A percentile compares a stretch with the other conserved stretches of the same genome.
Evolutionary conservation across 805 yeast species (phyloP).

Genomic region (Starmerella cellae): DNA sequence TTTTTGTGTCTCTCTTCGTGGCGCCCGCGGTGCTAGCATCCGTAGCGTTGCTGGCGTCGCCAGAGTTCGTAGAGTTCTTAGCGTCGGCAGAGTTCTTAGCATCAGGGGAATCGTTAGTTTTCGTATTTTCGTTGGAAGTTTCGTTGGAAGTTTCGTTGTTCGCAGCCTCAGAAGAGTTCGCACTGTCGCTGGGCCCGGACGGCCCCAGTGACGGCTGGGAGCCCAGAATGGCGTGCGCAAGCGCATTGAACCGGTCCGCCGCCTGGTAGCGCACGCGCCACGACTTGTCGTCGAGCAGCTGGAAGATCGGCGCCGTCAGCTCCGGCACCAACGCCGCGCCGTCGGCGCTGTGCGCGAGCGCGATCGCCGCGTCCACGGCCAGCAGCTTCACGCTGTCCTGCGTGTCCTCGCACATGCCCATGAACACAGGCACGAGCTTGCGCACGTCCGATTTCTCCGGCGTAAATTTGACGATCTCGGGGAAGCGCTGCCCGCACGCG

Average conservation of each 20-base stretch:
- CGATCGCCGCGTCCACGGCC: constrained; percentile 73
- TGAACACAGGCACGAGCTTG: constrained; percentile 68
- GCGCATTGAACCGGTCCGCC: constrained; percentile 75
- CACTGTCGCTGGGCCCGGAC: too few species aligned
- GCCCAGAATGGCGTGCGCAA: constrained; percentile 45
- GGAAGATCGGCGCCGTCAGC: constrained; percentile 38
- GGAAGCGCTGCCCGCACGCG: constrained; percentile 78
- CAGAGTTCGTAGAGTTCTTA: too few species aligned
- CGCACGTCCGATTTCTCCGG: constrained; percentile 31
- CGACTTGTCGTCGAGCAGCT: constrained; percentile 72
- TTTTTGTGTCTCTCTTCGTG: not conserved
- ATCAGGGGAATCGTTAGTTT: not conserved
- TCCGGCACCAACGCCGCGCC: constrained; percentile 18
- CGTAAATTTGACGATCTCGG: constrained; percentile 53
- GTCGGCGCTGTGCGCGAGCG: constrained; percentile 41
- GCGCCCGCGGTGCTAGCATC: not conserved
- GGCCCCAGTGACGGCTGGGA: constrained; percentile 31
- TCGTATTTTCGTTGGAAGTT: too few species aligned
- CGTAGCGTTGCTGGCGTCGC: too few species aligned
- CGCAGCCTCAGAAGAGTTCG: too few species aligned
- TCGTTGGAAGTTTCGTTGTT: not conserved
- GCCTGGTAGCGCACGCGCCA: constrained; percentile 99
- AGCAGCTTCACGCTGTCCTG: constrained; percentile 93
- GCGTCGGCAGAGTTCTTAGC: too few species aligned
- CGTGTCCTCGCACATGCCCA: constrained; percentile 60